Percentiles rank a stretch among this genome's conserved stretches.
Conservation (phyloP, 441 rosid genomes). For the Populus trichocarpa region DNA sequence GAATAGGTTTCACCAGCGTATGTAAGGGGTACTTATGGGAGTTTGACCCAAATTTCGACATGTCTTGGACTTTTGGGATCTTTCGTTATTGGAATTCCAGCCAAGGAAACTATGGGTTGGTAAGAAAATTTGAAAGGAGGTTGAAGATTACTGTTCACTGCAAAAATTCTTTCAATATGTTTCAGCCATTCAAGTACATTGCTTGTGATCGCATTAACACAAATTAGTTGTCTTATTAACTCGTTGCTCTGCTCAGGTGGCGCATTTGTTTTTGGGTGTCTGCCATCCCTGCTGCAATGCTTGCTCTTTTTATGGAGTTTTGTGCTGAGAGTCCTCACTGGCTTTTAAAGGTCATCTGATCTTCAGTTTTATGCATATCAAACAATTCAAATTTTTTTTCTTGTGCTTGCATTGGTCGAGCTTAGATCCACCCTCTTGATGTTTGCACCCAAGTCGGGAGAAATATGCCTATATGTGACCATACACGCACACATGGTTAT, state of each 20-base stretch:
- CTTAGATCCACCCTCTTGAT: not conserved
- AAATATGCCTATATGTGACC: no score
- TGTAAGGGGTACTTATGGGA: constrained; percentile 94
- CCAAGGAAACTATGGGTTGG: constrained; percentile 74
- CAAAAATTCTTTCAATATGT: constrained; percentile 7
- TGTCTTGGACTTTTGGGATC: constrained; percentile 81
- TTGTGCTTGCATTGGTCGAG: constrained; percentile 2
- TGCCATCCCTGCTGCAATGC: constrained; percentile 69
- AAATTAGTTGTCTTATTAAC: not conserved
- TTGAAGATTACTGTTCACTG: constrained; percentile 7
- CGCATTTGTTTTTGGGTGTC: constrained; percentile 88
- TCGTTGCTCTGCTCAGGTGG: constrained; percentile 62
- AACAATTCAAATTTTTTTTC: not conserved
- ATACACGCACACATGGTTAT: no score
- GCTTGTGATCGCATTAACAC: not conserved
- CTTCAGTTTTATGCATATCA: not conserved
- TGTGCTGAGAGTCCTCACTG: constrained; percentile 96
- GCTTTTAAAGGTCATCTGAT: constrained; percentile 75
- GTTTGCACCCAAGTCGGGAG: not conserved
- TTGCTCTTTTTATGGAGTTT: constrained; percentile 67
- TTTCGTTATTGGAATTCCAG: constrained; percentile 71
- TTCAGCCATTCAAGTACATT: not conserved
- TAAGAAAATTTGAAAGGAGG: constrained; percentile 36
- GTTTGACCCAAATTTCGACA: constrained; percentile 80
- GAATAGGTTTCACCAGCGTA: constrained; percentile 85